Base-by-base conservation (phyloP, 192 early-diverging fungal species). In the Coemansia reversa region DNA sequence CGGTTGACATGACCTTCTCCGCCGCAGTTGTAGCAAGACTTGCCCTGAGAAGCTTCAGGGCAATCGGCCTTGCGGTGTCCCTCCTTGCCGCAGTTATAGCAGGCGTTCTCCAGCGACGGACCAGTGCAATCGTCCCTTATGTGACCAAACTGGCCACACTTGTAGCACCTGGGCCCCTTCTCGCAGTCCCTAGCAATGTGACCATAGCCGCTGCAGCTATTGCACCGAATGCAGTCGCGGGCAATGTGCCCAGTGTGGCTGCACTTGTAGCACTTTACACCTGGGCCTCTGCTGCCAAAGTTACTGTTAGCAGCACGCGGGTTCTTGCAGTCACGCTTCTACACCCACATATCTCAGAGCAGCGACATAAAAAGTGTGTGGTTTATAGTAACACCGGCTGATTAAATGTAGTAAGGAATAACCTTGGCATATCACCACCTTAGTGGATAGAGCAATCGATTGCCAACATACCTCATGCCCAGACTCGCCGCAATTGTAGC, bases 11-110 rank as follows among this genome's bases (percentile, higher is more conserved):
- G 86, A 45, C 72, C 86, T 4, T 69, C 56, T 35, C 68, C 22
- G 12, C 66, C 53, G 65, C 86, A 87, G 72, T 82, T 84, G 71
- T 83, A 77, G 81, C 86, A 87, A 7, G 67, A 57, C 71, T 65
- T 82, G 63, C 53, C 70, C 68, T 62, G 63, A 55, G 58, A 33
- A 20, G 58, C 57, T 54, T 80, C 63, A 1, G 65, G 14, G 63
- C 86, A 87, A 1, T 79, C 71, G 53, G 51, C 66, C 25, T 59
- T 60, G 39, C 67, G 75, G 58, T 87, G 86, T 12, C 83, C 84
- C 9, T 27, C 5, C 55, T 81, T 30, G 60, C 69, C 66, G 55
- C 86, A 87, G 68, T 82, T 65, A 82, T 74, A 78, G 81, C 76
- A 70, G 20, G 67, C 29, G 50, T 63, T 47, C 30, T 32, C 55